Percentiles rank a stretch among this genome's conserved stretches.
phyloP scores from a whole-genome alignment of 768 basidiomycete species.

The Lentinus tigrinus region DNA sequence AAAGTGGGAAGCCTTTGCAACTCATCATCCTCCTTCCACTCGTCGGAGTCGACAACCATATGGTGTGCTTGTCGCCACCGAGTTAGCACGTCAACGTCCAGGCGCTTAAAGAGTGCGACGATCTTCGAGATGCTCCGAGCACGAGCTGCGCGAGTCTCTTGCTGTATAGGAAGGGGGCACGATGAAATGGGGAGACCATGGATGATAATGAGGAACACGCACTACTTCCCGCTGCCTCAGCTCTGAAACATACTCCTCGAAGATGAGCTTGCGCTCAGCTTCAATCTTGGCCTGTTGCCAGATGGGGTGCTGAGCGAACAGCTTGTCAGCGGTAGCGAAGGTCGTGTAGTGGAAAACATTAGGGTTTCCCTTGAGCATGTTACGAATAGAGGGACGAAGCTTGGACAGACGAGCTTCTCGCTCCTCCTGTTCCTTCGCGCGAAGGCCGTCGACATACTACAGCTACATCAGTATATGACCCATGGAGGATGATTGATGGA shows the following conservation, averaged over 20 bases:
- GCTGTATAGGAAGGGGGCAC: slow-evolving; percentile 40
- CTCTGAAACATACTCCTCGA: slow-evolving; percentile 88
- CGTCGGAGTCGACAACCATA: slow-evolving; percentile 70
- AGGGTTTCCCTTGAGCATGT: slow-evolving; percentile 84
- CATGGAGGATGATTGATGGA: neutral
- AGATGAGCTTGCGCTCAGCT: slow-evolving; percentile 81
- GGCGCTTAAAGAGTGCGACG: slow-evolving; percentile 78
- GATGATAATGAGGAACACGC: slow-evolving; percentile 31
- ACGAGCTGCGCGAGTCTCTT: slow-evolving; percentile 76
- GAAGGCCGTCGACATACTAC: slow-evolving; percentile 77
- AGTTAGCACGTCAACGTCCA: slow-evolving; percentile 90
- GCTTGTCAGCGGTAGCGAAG: slow-evolving; percentile 82
- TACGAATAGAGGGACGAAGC: slow-evolving; percentile 81
- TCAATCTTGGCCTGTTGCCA: slow-evolving; percentile 89
- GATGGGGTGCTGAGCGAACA: slow-evolving; percentile 84
- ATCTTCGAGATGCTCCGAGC: slow-evolving; percentile 81
- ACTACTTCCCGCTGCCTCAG: slow-evolving; percentile 89
- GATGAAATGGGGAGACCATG: neutral
- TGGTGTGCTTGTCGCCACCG: slow-evolving; percentile 87
- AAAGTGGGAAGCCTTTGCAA: slow-evolving; percentile 83
- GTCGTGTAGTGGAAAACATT: slow-evolving; percentile 92
- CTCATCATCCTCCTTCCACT: slow-evolving; percentile 76
- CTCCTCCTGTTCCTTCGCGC: slow-evolving; percentile 83
- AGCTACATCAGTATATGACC: slow-evolving; percentile 1
- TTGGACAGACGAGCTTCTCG: slow-evolving; percentile 80